Conservation (phyloP, 2,329 filamentous ascomycete species). For the Fusarium sp. region DNA sequence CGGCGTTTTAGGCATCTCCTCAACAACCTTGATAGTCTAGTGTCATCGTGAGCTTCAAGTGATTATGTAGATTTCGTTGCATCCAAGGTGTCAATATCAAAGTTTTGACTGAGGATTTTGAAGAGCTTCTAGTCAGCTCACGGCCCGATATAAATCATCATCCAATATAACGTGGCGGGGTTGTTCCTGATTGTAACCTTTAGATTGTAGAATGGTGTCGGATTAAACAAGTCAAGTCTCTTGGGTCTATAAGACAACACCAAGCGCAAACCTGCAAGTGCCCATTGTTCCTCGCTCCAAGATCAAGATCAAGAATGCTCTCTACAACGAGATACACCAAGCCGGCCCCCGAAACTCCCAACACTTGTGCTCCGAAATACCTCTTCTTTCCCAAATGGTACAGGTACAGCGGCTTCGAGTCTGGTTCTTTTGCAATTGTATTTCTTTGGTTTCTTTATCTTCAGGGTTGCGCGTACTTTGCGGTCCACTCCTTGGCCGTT, state of each 20-base stretch:
- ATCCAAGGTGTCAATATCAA: background rate
- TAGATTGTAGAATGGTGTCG: slow-evolving; percentile 8
- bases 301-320: slow-evolving; percentile 15
- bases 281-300: slow-evolving; percentile 29
- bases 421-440: slow-evolving; percentile 20
- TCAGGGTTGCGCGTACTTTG: slow-evolving; percentile 76
- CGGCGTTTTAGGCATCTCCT: background rate
- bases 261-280: slow-evolving; percentile 30
- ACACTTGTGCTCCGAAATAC: slow-evolving; percentile 21
- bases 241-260: slow-evolving; percentile 31
- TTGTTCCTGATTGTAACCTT: background rate
- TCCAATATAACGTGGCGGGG: background rate
- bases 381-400: background rate
- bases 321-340: slow-evolving; percentile 27
- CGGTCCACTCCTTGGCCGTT: slow-evolving; percentile 93
- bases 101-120: background rate
- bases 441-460: slow-evolving; percentile 17
- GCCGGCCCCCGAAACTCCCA: slow-evolving; percentile 35
- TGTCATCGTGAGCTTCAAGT: background rate
- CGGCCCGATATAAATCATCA: background rate
- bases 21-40: background rate
- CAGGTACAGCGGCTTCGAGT: slow-evolving; percentile 9
- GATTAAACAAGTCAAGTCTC: slow-evolving; percentile 16
- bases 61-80: background rate
- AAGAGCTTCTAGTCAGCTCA: background rate